A percentile compares a stretch with the other conserved stretches of the same genome.
Evolutionary conservation across 2,329 filamentous ascomycete genomes (phyloP).

Genomic region (Pleurostoma richardsiae): DNA sequence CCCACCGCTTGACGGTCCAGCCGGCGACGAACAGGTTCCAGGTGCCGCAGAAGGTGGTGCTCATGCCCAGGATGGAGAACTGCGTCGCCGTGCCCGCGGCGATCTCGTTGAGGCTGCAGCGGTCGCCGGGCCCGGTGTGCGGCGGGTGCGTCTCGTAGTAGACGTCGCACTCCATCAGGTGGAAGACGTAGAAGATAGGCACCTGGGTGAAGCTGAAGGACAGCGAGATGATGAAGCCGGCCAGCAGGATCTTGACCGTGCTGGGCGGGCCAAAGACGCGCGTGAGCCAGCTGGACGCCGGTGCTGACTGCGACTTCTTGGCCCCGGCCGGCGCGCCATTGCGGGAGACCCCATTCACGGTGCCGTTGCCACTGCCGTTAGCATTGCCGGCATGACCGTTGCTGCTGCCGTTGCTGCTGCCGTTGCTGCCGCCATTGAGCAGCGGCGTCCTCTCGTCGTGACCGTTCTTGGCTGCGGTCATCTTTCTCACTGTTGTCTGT

Average conservation of each 20-base stretch:
- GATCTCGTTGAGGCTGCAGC: constrained; percentile 57
- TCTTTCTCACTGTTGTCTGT: too few relatives aligned
- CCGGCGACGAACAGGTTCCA: constrained; percentile 64
- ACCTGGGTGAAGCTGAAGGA: constrained; percentile 11
- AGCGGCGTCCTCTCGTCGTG: constrained; percentile 10
- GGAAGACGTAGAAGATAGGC: constrained; percentile 57
- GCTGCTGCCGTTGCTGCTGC: background rate
- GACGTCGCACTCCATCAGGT: constrained; percentile 66
- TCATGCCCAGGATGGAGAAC: constrained; percentile 60
- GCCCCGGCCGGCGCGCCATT: background rate
- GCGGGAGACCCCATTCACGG: background rate
- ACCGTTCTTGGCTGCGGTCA: background rate
- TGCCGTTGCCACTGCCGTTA: background rate
- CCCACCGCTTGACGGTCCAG: constrained; percentile 61
- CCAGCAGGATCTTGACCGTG: constrained; percentile 9
- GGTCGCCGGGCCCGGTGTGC: constrained; percentile 39
- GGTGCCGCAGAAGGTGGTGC: constrained; percentile 58
- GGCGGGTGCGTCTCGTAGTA: constrained; percentile 58
- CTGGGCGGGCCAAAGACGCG: constrained; percentile 8
- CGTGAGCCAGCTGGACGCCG: constrained; percentile 1
- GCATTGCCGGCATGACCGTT: background rate
- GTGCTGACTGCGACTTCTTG: background rate
- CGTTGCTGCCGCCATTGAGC: constrained; percentile 4
- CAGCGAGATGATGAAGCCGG: constrained; percentile 8
- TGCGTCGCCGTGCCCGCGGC: constrained; percentile 59